phyloP scores from a whole-genome alignment of 257 asterid species.

The Solanum rostratum region DNA sequence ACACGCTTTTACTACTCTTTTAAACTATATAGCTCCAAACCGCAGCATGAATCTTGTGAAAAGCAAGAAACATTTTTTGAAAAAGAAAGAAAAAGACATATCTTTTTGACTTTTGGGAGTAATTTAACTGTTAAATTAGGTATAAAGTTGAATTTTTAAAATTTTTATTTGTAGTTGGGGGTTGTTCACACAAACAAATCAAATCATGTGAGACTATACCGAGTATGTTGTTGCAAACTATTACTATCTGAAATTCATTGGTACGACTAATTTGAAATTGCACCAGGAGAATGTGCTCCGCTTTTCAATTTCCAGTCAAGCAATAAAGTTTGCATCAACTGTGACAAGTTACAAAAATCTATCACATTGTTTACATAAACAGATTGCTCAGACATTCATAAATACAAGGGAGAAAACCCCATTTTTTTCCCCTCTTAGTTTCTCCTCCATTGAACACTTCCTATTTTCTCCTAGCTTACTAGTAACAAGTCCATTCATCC shows the following conservation, averaged over 20 bases:
- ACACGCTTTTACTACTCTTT: background rate
- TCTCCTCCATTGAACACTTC: background rate
- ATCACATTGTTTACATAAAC: background rate
- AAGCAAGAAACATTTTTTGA: background rate
- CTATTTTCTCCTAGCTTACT: background rate
- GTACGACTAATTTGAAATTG: background rate
- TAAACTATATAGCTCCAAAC: background rate
- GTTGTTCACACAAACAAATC: background rate
- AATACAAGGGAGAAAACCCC: background rate
- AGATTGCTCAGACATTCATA: background rate
- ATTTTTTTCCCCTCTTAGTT: background rate
- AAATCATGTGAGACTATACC: background rate
- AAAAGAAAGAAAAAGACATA: background rate
- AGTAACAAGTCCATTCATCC: background rate
- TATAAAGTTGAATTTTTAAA: background rate
- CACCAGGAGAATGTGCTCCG: background rate
- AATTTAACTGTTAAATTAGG: background rate
- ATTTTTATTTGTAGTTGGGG: background rate
- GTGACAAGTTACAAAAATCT: background rate
- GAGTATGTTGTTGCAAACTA: background rate
- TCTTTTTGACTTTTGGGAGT: background rate
- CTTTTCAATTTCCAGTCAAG: background rate
- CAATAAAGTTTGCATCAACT: background rate
- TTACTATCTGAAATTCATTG: background rate
- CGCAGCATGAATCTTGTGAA: constrained; percentile 27